A percentile compares a stretch with the other conserved stretches of the same genome.
phyloP scores from a whole-genome alignment of 176 grass and related monocot species.

The Musa schizocarpa region DNA sequence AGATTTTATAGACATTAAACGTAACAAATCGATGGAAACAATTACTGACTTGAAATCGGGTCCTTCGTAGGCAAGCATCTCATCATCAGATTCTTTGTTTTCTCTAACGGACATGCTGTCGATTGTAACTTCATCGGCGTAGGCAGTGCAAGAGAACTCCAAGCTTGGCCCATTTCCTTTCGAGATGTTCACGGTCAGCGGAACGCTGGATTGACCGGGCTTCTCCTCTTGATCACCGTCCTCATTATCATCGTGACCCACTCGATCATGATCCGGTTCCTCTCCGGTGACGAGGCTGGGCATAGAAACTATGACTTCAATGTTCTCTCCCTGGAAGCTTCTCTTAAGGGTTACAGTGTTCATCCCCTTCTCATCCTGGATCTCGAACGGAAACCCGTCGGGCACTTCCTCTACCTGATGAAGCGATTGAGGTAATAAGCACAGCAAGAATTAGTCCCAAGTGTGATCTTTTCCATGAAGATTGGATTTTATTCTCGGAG shows the following conservation, averaged over 20 bases:
- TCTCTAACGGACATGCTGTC: slow-evolving; percentile 58
- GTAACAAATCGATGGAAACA: background rate
- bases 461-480: slow-evolving; percentile 1
- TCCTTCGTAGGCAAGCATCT: slow-evolving; percentile 62
- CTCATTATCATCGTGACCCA: background rate
- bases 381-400: slow-evolving; percentile 68
- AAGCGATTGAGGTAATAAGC: background rate
- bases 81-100: slow-evolving; percentile 15
- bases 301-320: slow-evolving; percentile 73
- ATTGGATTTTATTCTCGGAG: background rate
- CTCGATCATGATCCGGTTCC: slow-evolving; percentile 39
- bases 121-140: slow-evolving; percentile 68
- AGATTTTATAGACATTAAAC: background rate
- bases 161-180: slow-evolving; percentile 42
- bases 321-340: slow-evolving; percentile 55
- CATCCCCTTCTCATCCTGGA: slow-evolving; percentile 48
- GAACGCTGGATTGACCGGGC: slow-evolving; percentile 39
- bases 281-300: slow-evolving; percentile 74
- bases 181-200: slow-evolving; percentile 51
- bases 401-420: slow-evolving; percentile 66
- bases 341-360: slow-evolving; percentile 51
- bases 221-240: slow-evolving; percentile 25
- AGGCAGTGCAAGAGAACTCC: slow-evolving; percentile 75
- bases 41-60: slow-evolving; percentile 82
- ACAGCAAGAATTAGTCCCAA: background rate